Evolutionary conservation across 176 grass and related monocot species (phyloP).

Genomic region (Guadua angustifolia): DNA sequence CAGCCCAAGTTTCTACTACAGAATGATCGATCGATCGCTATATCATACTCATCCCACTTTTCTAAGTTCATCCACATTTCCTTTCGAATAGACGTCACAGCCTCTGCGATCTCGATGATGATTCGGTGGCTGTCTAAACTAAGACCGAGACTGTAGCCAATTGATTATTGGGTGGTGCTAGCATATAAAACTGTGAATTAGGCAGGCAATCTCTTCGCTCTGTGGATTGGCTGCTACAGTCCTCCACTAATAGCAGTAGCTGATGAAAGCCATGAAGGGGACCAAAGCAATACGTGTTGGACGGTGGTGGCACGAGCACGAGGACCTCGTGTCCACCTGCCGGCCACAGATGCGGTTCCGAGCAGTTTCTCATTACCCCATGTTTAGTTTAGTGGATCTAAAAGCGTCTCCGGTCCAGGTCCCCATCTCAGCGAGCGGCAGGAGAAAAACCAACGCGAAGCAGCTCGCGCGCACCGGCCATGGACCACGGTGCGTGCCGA

Average conservation of each 20-base stretch:
- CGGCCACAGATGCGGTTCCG: conserved; percentile 33
- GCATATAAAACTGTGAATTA: neutral
- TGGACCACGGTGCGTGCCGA: conserved; percentile 20
- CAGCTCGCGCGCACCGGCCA: conserved; percentile 1
- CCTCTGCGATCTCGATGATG: neutral
- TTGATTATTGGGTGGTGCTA: neutral
- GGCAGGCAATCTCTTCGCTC: neutral
- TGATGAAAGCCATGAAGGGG: neutral
- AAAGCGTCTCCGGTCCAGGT: neutral
- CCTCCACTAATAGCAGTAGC: neutral
- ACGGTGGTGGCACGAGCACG: conserved; percentile 17
- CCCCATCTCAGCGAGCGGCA: neutral
- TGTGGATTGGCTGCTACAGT: neutral
- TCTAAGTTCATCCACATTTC: neutral
- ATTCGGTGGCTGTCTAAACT: neutral
- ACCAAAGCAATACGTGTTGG: neutral
- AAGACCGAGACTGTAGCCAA: neutral
- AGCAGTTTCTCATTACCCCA: neutral
- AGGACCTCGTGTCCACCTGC: conserved; percentile 45
- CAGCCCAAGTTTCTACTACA: neutral
- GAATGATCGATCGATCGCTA: neutral
- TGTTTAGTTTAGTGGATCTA: neutral
- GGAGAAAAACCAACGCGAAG: neutral
- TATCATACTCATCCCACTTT: neutral
- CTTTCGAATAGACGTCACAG: neutral